phyloP scores from a whole-genome alignment of 345 rosid species.

The Aegle marmelos region DNA sequence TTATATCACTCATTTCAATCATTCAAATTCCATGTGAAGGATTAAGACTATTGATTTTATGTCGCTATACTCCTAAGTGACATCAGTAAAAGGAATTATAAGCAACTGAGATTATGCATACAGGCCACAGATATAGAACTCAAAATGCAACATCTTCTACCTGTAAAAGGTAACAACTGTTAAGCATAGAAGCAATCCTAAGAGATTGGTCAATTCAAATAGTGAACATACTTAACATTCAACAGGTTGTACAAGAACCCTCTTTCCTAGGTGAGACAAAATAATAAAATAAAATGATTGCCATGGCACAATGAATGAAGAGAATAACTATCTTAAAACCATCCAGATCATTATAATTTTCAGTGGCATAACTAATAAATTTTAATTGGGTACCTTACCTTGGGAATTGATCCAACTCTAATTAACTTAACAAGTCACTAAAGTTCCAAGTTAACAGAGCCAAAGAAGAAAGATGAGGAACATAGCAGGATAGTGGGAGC shows the following conservation, averaged over 20 bases:
- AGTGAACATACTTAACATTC: not conserved
- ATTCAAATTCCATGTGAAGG: not conserved
- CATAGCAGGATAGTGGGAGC: conserved; percentile 9
- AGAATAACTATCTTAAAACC: not conserved
- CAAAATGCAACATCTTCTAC: not conserved
- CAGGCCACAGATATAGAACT: not conserved
- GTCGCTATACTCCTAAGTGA: not conserved
- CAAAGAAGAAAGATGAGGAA: not conserved
- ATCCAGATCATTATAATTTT: not conserved
- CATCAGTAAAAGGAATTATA: not conserved
- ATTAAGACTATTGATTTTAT: not conserved
- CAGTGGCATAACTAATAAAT: not conserved
- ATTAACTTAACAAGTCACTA: not conserved
- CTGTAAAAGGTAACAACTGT: not conserved
- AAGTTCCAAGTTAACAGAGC: not conserved
- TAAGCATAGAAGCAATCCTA: not conserved
- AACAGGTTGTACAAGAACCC: not conserved
- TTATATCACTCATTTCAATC: not conserved
- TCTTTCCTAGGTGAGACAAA: not conserved
- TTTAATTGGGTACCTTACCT: not conserved
- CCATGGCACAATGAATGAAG: not conserved
- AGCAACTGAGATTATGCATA: not conserved
- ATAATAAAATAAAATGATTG: not conserved
- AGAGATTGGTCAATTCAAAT: not conserved
- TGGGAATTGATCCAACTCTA: not conserved